Evolutionary conservation across 495 filamentous ascomycete species (phyloP).

Genomic region (Hamigera avellanea): DNA sequence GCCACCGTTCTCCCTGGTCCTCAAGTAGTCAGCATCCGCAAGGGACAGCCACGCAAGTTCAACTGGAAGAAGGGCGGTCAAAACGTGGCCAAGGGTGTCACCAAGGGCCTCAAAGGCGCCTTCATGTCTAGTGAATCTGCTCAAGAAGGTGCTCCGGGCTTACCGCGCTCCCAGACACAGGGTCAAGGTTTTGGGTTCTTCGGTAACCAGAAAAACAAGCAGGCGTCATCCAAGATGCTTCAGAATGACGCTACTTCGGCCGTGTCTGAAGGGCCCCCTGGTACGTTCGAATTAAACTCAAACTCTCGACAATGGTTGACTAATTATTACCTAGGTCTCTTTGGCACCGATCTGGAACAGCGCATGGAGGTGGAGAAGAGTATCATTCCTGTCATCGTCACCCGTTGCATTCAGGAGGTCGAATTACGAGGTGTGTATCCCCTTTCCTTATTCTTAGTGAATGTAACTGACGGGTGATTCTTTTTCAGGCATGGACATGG

Average conservation of each 20-base stretch:
- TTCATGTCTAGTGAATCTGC: slow-evolving; percentile 43
- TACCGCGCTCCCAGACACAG: slow-evolving; percentile 34
- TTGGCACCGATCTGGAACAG: slow-evolving; percentile 80
- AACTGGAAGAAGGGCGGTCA: slow-evolving; percentile 97
- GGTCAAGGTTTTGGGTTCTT: slow-evolving; percentile 74
- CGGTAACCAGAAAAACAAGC: slow-evolving; percentile 39
- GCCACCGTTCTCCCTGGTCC: slow-evolving; percentile 62
- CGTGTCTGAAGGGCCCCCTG: slow-evolving; percentile 42
- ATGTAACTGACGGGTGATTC: background rate
- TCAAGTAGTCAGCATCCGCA: slow-evolving; percentile 84
- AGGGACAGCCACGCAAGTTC: slow-evolving; percentile 87
- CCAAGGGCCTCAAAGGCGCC: slow-evolving; percentile 82
- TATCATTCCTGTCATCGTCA: slow-evolving; percentile 81
- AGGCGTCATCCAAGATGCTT: slow-evolving; percentile 34
- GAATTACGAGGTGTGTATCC: slow-evolving; percentile 57
- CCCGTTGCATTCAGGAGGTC: slow-evolving; percentile 94
- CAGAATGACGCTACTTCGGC: slow-evolving; percentile 43
- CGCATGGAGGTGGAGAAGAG: slow-evolving; percentile 83
- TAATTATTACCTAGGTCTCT: slow-evolving; percentile 41
- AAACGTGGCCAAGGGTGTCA: slow-evolving; percentile 83
- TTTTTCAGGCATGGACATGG: slow-evolving; percentile 76
- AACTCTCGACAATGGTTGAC: background rate
- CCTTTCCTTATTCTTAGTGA: background rate
- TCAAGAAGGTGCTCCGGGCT: slow-evolving; percentile 27
- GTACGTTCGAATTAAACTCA: slow-evolving; percentile 13